Evolutionary conservation across 169 alveolate species (phyloP).

Genomic region (Cryptosporidium ubiquitum): DNA sequence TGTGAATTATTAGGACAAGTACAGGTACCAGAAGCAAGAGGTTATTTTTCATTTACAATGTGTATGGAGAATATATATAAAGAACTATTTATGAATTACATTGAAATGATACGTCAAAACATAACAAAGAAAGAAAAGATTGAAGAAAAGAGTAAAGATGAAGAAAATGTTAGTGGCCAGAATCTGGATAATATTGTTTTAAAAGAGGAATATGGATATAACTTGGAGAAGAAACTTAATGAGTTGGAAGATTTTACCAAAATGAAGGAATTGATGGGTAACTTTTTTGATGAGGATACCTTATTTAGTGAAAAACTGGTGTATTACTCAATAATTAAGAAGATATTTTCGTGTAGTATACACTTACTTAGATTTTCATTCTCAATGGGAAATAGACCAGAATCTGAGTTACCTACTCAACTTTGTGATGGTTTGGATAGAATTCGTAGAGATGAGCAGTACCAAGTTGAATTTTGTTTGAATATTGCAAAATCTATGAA

Average conservation of each 20-base stretch:
- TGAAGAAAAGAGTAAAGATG: neutral
- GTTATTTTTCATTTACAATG: conserved; percentile 93
- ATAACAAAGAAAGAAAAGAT: neutral
- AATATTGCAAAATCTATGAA: conserved; percentile 79
- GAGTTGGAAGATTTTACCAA: conserved; percentile 17
- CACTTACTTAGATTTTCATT: conserved; percentile 20
- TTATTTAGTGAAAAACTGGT: conserved; percentile 51
- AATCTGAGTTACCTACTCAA: conserved; percentile 9
- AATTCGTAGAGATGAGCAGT: conserved; percentile 80
- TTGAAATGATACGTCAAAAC: conserved; percentile 75
- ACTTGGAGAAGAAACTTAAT: conserved; percentile 6
- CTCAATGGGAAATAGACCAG: neutral
- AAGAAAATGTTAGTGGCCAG: neutral
- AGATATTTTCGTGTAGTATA: conserved; percentile 46
- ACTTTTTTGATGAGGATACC: conserved; percentile 15
- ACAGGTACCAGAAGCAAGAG: conserved; percentile 93
- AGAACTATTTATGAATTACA: conserved; percentile 81
- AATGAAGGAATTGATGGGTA: conserved; percentile 3
- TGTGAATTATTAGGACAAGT: conserved; percentile 88
- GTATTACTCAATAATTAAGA: conserved; percentile 40
- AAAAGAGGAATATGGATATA: conserved; percentile 1
- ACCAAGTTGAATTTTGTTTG: conserved; percentile 79
- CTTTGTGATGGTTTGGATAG: conserved; percentile 79
- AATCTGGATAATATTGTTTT: neutral
- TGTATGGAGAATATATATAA: conserved; percentile 94